Conservation (phyloP, 108 stramenopile species). For the Skeletonema grethae region DNA sequence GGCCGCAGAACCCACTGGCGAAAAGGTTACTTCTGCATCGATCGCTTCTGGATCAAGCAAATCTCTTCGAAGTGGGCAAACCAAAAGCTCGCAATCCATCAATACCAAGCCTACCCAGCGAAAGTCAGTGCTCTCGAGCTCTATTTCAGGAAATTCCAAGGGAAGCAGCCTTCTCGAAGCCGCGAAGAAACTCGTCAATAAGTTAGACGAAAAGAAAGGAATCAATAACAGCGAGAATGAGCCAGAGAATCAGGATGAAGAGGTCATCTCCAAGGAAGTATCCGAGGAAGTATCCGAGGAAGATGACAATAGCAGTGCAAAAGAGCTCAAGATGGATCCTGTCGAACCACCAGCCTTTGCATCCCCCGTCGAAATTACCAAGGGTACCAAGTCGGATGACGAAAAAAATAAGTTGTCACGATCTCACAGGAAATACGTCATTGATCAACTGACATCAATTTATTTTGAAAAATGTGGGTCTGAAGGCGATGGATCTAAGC, state of each 20-base stretch:
- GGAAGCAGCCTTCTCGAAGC: slow-evolving; percentile 46
- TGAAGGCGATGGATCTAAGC: slow-evolving; percentile 26
- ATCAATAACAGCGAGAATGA: slow-evolving; percentile 3
- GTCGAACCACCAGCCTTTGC: neutral
- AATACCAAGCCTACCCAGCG: neutral
- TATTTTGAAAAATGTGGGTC: slow-evolving; percentile 48
- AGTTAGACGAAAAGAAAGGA: slow-evolving; percentile 43
- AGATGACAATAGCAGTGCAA: slow-evolving; percentile 6
- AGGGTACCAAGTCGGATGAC: neutral
- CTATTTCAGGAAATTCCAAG: slow-evolving; percentile 12
- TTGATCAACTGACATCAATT: slow-evolving; percentile 44
- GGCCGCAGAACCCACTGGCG: neutral
- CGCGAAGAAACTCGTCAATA: slow-evolving; percentile 40
- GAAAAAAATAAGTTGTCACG: neutral
- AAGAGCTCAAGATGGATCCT: slow-evolving; percentile 5
- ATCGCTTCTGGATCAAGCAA: neutral
- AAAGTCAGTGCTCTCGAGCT: slow-evolving; percentile 4
- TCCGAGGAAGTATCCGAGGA: slow-evolving; percentile 20
- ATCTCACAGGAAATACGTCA: slow-evolving; percentile 15
- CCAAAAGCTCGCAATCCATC: neutral
- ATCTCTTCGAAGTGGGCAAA: neutral
- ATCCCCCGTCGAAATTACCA: neutral
- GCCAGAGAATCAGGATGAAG: slow-evolving; percentile 18
- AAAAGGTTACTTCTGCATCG: neutral
- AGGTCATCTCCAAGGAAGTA: neutral